A percentile compares a stretch with the other conserved stretches of the same genome.
Conservation (phyloP, 1,139 yeast genomes). For the Arxiozyma slooffiae region DNA sequence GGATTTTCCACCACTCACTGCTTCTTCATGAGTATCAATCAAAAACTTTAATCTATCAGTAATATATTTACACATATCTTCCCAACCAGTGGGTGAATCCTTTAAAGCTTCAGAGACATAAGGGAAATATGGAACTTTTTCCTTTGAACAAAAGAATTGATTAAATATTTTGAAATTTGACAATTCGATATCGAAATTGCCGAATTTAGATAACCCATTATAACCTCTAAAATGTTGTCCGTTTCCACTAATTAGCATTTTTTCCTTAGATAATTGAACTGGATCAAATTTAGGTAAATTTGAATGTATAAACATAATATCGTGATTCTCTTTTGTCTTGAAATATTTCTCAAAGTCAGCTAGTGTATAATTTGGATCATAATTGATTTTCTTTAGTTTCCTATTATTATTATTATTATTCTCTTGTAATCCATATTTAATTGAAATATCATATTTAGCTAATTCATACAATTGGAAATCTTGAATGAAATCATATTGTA, state of each 20-base stretch:
- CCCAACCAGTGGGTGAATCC: constrained; percentile 10
- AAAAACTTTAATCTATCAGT: constrained; percentile 16
- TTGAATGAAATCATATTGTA: constrained; percentile 27
- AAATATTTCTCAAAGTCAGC: constrained; percentile 20
- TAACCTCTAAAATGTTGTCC: constrained; percentile 27
- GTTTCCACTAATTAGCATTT: constrained; percentile 17
- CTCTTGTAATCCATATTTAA: constrained; percentile 7
- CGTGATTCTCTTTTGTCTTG: constrained; percentile 9
- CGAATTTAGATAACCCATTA: constrained; percentile 18
- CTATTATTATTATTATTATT: background rate
- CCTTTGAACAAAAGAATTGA: constrained; percentile 21
- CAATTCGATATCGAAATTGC: constrained; percentile 26
- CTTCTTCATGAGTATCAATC: constrained; percentile 16
- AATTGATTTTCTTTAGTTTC: constrained; percentile 7
- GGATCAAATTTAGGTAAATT: constrained; percentile 6
- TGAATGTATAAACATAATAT: constrained; percentile 8
- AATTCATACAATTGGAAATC: constrained; percentile 20
- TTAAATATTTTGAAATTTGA: constrained; percentile 23
- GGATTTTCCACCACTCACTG: constrained; percentile 3
- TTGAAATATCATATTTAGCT: constrained; percentile 15
- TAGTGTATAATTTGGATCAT: constrained; percentile 19
- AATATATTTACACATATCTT: constrained; percentile 23
- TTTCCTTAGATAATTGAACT: constrained; percentile 5
- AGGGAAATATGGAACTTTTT: constrained; percentile 15
- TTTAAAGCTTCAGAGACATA: constrained; percentile 18